Percentiles rank a stretch among this genome's conserved stretches.
phyloP scores from a whole-genome alignment of 1,139 yeast species.

The Blastobotrys elegans region DNA sequence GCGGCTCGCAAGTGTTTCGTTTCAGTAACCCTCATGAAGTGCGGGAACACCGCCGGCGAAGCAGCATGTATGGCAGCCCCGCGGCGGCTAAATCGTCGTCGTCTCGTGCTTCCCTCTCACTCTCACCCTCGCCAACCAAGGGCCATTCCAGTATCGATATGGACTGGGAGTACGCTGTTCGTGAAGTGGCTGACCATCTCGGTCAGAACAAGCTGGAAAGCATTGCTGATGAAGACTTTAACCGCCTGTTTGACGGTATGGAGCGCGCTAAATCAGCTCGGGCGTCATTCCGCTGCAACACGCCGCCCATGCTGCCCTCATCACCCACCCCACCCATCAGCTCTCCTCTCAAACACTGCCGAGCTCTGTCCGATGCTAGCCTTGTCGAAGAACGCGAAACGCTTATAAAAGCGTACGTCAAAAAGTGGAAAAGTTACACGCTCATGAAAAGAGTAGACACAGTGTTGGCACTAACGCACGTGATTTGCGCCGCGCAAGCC shows the following conservation, averaged over 20 bases:
- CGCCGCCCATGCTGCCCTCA: constrained; percentile 6
- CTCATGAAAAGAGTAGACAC: constrained; percentile 16
- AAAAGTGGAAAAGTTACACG: constrained; percentile 5
- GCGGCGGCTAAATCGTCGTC: constrained; percentile 1
- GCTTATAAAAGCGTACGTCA: constrained; percentile 13
- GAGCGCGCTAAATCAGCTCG: constrained; percentile 15
- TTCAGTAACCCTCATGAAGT: constrained; percentile 28
- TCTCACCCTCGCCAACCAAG: neutral
- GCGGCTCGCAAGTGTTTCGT: constrained; percentile 27
- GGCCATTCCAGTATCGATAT: neutral
- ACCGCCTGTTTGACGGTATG: constrained; percentile 21
- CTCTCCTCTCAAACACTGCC: constrained; percentile 1
- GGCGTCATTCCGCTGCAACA: constrained; percentile 2
- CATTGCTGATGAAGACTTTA: constrained; percentile 22
- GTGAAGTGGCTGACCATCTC: constrained; percentile 18
- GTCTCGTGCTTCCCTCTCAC: too few species aligned
- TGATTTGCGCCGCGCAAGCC: constrained; percentile 24
- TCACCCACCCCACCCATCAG: too few species aligned
- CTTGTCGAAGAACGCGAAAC: constrained; percentile 16
- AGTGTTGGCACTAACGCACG: constrained; percentile 15
- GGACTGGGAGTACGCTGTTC: constrained; percentile 21
- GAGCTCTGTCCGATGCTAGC: neutral
- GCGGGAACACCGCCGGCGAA: constrained; percentile 8
- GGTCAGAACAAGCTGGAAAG: constrained; percentile 14
- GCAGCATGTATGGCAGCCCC: constrained; percentile 2